phyloP scores from a whole-genome alignment of 257 asterid species.

The Cordia subcordata region DNA sequence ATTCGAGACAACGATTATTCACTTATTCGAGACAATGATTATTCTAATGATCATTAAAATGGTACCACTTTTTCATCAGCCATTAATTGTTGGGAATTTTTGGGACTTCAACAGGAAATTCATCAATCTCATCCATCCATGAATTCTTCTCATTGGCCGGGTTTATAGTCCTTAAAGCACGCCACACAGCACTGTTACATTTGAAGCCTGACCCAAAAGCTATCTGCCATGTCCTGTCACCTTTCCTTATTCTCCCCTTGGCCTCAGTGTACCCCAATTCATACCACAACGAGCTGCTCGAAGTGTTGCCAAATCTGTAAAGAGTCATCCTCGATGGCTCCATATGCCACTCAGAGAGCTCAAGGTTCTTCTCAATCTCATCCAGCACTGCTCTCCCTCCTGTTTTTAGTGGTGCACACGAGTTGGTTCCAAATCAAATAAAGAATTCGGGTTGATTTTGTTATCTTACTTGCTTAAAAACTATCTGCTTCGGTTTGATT shows the following conservation, averaged over 20 bases:
- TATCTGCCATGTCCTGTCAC: conserved; percentile 50
- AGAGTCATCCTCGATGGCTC: conserved; percentile 61
- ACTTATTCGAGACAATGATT: no score
- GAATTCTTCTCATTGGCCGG: conserved; percentile 49
- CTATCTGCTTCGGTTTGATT: no score
- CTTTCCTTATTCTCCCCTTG: conserved; percentile 43
- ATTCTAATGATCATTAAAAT: no score
- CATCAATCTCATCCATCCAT: conserved; percentile 51
- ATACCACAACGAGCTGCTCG: conserved; percentile 50
- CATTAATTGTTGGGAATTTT: conserved; percentile 15
- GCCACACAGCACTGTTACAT: conserved; percentile 52
- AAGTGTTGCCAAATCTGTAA: conserved; percentile 45
- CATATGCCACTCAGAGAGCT: conserved; percentile 44
- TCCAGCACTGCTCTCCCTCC: conserved; percentile 50
- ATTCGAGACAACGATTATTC: no score
- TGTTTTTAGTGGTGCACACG: no score
- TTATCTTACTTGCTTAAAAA: no score
- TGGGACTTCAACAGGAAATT: conserved; percentile 45
- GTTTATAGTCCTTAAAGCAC: conserved; percentile 37
- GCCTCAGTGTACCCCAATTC: conserved; percentile 47
- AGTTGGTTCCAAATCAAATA: no score
- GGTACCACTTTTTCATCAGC: conserved; percentile 12
- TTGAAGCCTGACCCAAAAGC: conserved; percentile 57
- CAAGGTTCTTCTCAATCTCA: conserved; percentile 41
- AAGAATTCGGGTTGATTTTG: no score